Evolutionary conservation across 495 filamentous ascomycete species (phyloP).

Genomic region (Penicillium parvum): DNA sequence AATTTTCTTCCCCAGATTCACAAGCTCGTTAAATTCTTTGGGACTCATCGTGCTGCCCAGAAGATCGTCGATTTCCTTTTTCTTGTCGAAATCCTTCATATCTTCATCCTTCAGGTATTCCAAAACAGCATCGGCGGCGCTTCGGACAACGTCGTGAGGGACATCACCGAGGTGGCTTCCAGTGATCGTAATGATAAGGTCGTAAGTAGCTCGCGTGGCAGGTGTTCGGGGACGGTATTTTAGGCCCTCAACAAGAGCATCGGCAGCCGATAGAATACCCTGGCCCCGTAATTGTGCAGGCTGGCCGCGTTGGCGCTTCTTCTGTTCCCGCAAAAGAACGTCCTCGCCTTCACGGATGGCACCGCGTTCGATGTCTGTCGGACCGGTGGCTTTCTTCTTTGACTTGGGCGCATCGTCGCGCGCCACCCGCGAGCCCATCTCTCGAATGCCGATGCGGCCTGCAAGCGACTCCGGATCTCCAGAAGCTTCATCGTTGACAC

Average conservation of each 20-base stretch:
- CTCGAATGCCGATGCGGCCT: conserved; percentile 82
- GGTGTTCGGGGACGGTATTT: conserved; percentile 86
- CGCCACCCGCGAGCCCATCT: conserved; percentile 85
- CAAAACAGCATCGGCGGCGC: conserved; percentile 89
- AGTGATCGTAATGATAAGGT: conserved; percentile 88
- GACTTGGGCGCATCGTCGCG: conserved; percentile 76
- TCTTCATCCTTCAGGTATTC: conserved; percentile 93
- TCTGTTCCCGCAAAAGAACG: conserved; percentile 79
- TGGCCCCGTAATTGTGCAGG: conserved; percentile 67
- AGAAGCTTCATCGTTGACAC: conserved; percentile 88
- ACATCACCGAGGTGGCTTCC: conserved; percentile 88
- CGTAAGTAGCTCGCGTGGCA: conserved; percentile 91
- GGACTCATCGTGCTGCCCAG: conserved; percentile 74
- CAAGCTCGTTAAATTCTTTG: conserved; percentile 94
- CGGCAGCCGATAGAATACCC: conserved; percentile 78
- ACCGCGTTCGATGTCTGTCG: conserved; percentile 68
- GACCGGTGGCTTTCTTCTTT: conserved; percentile 62
- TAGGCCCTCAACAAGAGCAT: conserved; percentile 80
- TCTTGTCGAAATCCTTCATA: conserved; percentile 97
- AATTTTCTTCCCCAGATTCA: conserved; percentile 97
- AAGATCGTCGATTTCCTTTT: conserved; percentile 94
- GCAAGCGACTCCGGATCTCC: conserved; percentile 97
- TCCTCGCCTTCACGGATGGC: conserved; percentile 80
- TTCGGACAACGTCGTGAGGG: conserved; percentile 82
- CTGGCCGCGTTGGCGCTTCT: conserved; percentile 77